phyloP scores from a whole-genome alignment of 805 yeast species.

The Torulaspora microellipsoides region DNA sequence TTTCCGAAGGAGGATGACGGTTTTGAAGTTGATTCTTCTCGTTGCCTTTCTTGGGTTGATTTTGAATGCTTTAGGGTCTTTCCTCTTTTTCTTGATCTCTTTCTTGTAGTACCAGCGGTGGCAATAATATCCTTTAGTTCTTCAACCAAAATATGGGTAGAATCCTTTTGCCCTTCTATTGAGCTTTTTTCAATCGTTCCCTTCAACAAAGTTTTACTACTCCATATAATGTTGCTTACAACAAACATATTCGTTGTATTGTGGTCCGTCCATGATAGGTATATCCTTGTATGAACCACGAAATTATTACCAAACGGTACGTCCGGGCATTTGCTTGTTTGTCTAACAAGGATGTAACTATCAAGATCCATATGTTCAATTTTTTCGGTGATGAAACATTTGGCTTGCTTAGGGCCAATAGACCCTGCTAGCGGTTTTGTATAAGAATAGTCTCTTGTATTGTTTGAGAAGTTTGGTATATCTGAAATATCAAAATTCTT shows the following conservation, averaged over 20 bases:
- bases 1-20: background rate
- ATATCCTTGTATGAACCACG: slow-evolving; percentile 54
- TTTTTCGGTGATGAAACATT: slow-evolving; percentile 54
- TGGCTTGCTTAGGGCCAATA: slow-evolving; percentile 70
- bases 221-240: slow-evolving; percentile 62
- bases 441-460: slow-evolving; percentile 49
- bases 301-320: slow-evolving; percentile 73
- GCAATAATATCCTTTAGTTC: slow-evolving; percentile 36
- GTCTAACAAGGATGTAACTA: slow-evolving; percentile 42
- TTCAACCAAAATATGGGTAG: slow-evolving; percentile 43
- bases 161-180: slow-evolving; percentile 66
- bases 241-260: slow-evolving; percentile 52
- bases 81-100: slow-evolving; percentile 16
- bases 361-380: slow-evolving; percentile 47
- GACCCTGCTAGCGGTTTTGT: slow-evolving; percentile 57
- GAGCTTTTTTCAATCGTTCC: slow-evolving; percentile 73
- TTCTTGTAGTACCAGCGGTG: slow-evolving; percentile 20
- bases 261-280: slow-evolving; percentile 55
- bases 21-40: slow-evolving; percentile 11
- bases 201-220: slow-evolving; percentile 71
- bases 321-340: slow-evolving; percentile 61
- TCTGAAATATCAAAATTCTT: slow-evolving; percentile 58
- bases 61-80: slow-evolving; percentile 5
- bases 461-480: slow-evolving; percentile 40
- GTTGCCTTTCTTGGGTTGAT: slow-evolving; percentile 6